A percentile compares a stretch with the other conserved stretches of the same genome.
These are phyloP conservation scores for Alternaria sp. DNA, from an alignment of 2,329 filamentous ascomycete genomes.

Conservation along the genomic window DNA sequence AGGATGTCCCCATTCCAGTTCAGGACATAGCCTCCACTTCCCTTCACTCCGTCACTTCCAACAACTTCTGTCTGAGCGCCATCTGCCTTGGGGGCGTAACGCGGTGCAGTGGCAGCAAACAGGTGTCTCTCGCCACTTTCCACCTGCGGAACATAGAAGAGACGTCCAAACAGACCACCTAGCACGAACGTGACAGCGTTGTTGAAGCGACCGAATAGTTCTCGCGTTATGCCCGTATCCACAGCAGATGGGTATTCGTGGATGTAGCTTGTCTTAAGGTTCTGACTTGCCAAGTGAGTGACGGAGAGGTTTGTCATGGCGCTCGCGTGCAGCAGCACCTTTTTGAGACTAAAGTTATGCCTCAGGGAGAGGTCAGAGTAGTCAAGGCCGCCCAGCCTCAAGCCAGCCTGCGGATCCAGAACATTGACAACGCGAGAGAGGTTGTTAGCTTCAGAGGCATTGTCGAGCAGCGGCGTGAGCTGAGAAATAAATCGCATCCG, in stretches of 20 bases:
- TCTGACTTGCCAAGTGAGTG: conserved; percentile 31
- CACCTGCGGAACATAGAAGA: conserved; percentile 28
- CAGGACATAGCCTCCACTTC: conserved; percentile 40
- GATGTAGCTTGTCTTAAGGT: conserved; percentile 37
- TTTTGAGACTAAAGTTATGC: conserved; percentile 33
- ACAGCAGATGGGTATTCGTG: conserved; percentile 41
- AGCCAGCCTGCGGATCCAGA: conserved; percentile 35
- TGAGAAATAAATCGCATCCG: conserved; percentile 52
- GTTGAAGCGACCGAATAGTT: conserved; percentile 17
- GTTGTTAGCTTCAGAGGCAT: conserved; percentile 25
- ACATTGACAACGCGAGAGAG: conserved; percentile 46
- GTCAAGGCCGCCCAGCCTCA: conserved; percentile 20
- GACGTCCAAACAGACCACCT: conserved; percentile 21
- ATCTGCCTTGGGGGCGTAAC: conserved; percentile 30
- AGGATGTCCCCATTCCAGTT: conserved; percentile 37
- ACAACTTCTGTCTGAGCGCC: conserved; percentile 17
- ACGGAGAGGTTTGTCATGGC: conserved; percentile 40
- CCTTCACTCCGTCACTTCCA: conserved; percentile 35
- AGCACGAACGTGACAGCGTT: conserved; percentile 12
- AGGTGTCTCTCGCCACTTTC: conserved; percentile 49
- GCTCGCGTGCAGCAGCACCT: conserved; percentile 34
- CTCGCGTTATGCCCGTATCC: conserved; percentile 28
- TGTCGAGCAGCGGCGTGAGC: conserved; percentile 49
- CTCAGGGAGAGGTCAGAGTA: conserved; percentile 41
- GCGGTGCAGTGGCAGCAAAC: conserved; percentile 39